A percentile compares a stretch with the other conserved stretches of the same genome.
phyloP scores from a whole-genome alignment of 768 basidiomycete genomes.

The Mycena crocata region DNA sequence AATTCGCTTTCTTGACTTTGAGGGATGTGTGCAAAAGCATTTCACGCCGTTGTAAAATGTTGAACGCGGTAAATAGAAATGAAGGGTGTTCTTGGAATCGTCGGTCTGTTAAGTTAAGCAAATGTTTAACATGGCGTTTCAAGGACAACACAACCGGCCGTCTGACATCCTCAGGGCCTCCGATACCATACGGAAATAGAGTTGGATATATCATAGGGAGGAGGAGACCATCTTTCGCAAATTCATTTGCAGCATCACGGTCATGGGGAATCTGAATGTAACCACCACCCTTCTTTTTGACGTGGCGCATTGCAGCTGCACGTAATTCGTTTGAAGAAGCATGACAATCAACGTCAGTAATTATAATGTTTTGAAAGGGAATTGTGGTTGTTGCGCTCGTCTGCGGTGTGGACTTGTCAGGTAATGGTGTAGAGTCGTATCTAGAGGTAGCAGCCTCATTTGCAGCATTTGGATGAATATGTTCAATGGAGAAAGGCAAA shows the following conservation, averaged over 20 bases:
- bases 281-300: constrained; percentile 30
- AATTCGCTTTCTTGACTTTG: not conserved
- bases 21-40: not conserved
- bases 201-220: constrained; percentile 42
- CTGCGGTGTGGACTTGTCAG: not conserved
- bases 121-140: not conserved
- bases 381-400: not conserved
- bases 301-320: constrained; percentile 38
- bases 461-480: not conserved
- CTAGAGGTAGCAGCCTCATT: not conserved
- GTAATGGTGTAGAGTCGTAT: not conserved
- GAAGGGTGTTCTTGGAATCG: not conserved
- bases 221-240: constrained; percentile 30
- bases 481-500: constrained; percentile 7
- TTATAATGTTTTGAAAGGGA: constrained; percentile 18
- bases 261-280: constrained; percentile 21
- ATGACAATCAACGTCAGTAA: constrained; percentile 37
- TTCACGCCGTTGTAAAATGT: not conserved
- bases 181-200: constrained; percentile 40
- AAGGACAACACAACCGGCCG: not conserved
- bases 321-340: constrained; percentile 8
- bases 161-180: constrained; percentile 20
- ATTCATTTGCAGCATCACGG: constrained; percentile 33
- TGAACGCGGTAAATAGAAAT: not conserved
- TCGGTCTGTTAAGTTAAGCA: not conserved